A percentile compares a stretch with the other conserved stretches of the same genome.
These are phyloP conservation scores for Fusarium beomiforme DNA, from an alignment of 2,329 filamentous ascomycete genomes.

Conservation along the genomic window DNA sequence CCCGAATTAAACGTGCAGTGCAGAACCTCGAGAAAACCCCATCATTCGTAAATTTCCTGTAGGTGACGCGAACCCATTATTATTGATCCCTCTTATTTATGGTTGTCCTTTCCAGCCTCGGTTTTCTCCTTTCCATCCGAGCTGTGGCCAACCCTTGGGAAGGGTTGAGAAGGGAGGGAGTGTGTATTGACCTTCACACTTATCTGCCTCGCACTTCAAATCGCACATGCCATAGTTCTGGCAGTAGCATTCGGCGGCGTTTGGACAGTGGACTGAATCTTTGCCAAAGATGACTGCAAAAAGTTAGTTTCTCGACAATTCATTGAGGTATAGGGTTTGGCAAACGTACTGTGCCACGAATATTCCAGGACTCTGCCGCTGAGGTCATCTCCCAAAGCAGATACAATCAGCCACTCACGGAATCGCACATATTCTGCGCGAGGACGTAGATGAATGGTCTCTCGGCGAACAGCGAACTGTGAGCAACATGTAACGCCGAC, in stretches of 20 bases:
- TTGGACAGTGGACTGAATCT: constrained; percentile 67
- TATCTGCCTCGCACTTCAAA: constrained; percentile 53
- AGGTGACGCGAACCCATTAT: neutral
- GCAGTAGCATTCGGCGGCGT: constrained; percentile 71
- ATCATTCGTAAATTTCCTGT: constrained; percentile 19
- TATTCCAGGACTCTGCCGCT: constrained; percentile 72
- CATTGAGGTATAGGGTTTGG: neutral
- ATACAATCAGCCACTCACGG: constrained; percentile 68
- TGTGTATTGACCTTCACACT: constrained; percentile 66
- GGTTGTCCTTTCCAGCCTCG: constrained; percentile 40
- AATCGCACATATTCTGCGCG: constrained; percentile 64
- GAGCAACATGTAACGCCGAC: constrained; percentile 71
- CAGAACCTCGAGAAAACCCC: constrained; percentile 1
- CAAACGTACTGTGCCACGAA: constrained; percentile 69
- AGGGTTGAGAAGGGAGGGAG: constrained; percentile 67
- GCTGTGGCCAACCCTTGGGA: constrained; percentile 68
- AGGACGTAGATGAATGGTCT: constrained; percentile 60
- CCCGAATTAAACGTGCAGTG: constrained; percentile 1
- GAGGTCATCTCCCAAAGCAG: constrained; percentile 61
- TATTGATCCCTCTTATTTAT: constrained; percentile 4
- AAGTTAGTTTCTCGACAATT: constrained; percentile 14
- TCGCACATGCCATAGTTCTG: constrained; percentile 71
- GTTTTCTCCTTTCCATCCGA: constrained; percentile 44
- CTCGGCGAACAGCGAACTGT: constrained; percentile 69
- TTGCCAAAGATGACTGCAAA: constrained; percentile 67